Percentiles rank a stretch among this genome's conserved stretches.
Conservation (phyloP, 1,284 basidiomycete genomes). For the Agroathelia rolfsii region DNA sequence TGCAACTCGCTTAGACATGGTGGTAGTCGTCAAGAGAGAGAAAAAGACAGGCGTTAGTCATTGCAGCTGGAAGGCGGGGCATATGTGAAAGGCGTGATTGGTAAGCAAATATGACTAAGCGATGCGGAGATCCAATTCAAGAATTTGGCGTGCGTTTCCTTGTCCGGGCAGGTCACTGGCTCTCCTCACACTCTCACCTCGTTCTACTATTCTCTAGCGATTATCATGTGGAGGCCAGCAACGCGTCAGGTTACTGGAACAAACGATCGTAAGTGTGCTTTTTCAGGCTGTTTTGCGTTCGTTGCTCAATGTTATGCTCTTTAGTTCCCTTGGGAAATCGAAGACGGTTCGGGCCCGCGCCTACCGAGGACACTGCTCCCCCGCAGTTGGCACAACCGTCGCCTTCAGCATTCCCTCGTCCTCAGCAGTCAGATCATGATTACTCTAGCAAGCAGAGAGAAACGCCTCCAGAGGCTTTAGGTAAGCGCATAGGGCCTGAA, state of each 20-base stretch:
- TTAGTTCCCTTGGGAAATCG: conserved; percentile 72
- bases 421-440: conserved; percentile 36
- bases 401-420: conserved; percentile 72
- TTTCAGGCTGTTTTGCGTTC: conserved; percentile 8
- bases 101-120: too few species aligned
- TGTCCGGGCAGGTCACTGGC: conserved; percentile 7
- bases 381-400: conserved; percentile 79
- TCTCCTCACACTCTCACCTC: conserved; percentile 17
- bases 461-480: conserved; percentile 44
- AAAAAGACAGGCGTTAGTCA: too few species aligned
- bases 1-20: too few species aligned
- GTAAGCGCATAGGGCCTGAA: too few species aligned
- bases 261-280: conserved; percentile 53
- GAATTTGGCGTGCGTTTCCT: conserved; percentile 11
- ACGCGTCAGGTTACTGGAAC: conserved; percentile 76
- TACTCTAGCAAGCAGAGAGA: conserved; percentile 43
- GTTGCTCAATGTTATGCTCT: conserved; percentile 15
- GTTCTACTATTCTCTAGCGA: conserved; percentile 33
- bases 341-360: conserved; percentile 82
- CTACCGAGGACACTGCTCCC: conserved; percentile 61
- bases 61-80: too few species aligned
- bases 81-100: too few species aligned
- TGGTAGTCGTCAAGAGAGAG: too few species aligned
- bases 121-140: too few species aligned
- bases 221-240: conserved; percentile 78